Base-by-base conservation (phyloP, 768 basidiomycete species). In the Hebeloma cylindrosporum region DNA sequence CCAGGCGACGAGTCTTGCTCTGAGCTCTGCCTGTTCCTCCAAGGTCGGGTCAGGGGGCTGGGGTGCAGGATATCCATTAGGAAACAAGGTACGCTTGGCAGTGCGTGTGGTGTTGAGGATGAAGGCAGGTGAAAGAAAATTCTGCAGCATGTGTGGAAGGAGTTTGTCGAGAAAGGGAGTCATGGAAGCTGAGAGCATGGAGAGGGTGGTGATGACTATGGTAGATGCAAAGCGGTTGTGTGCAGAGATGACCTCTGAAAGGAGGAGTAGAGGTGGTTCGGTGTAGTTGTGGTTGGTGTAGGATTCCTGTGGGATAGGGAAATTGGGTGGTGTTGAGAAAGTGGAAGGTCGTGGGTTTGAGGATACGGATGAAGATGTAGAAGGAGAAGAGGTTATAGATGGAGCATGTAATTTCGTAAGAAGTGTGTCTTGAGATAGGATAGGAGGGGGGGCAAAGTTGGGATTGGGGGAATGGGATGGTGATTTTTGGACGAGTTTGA, bases 31-130 rank as follows among this genome's bases (percentile, higher is more conserved):
- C 52, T 90, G 86, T 62, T 94, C 92, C 52, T 88, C 88, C 1
- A 69, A 68, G 0, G 84, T 81, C 13, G 93, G 94, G 32, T 90
- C 88, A 1, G 77, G 68, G 1, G 85, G 81, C 1, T 82, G 64
- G 0, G 83, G 80, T 0, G 78, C 88, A 1, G 92, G 93, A 65
- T 90, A 91, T 10, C 95, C 94, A 50, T 83, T 82, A 3, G 95
- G 94, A 60, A 95, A 98, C 20, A 98, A 72, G 6, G 84, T 76
- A 7, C 74, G 74, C 55, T 88, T 90, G 10, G 81, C 66, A 4
- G 74, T 58, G 27, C 79, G 75, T 27, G 82, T 69, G 20, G 77
- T 61, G 23, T 69, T 70, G 14, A 84, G 71, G 18, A 89, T 61
- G 38, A 77, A 74, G 4, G 69, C 48, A 4, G 79, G 69, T 69